These are phyloP conservation scores for Aspergillus sp. DNA, from an alignment of 2,329 filamentous ascomycete genomes.

Conservation along the genomic window DNA sequence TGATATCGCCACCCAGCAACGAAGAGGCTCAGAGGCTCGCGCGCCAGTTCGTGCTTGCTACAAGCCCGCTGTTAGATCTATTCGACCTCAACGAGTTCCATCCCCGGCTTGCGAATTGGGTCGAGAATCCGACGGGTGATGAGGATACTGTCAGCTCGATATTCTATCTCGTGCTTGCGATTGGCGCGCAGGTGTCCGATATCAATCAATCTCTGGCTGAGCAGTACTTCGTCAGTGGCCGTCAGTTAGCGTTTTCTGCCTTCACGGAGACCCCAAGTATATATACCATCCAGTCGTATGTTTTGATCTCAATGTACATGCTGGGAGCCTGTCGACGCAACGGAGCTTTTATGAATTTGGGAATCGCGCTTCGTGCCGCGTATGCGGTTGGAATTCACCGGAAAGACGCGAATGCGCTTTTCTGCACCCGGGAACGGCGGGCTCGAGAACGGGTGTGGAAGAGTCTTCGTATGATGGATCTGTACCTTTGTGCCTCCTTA, in stretches of 20 bases:
- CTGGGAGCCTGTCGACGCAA: slow-evolving; percentile 55
- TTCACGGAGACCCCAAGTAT: slow-evolving; percentile 54
- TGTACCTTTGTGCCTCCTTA: slow-evolving; percentile 54
- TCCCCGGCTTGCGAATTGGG: slow-evolving; percentile 42
- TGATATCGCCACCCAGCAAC: slow-evolving; percentile 34
- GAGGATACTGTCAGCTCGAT: slow-evolving; percentile 50
- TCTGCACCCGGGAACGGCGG: slow-evolving; percentile 44
- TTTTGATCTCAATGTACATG: slow-evolving; percentile 56
- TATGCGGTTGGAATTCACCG: slow-evolving; percentile 57
- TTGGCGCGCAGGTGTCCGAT: slow-evolving; percentile 49
- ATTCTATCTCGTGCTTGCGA: slow-evolving; percentile 55
- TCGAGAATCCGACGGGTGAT: slow-evolving; percentile 38
- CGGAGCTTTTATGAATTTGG: slow-evolving; percentile 55
- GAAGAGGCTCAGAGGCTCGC: slow-evolving; percentile 46
- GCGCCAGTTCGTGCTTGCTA: slow-evolving; percentile 49
- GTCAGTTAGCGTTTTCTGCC: slow-evolving; percentile 48
- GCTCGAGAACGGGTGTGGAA: slow-evolving; percentile 56
- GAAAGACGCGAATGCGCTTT: slow-evolving; percentile 55
- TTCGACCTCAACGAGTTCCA: slow-evolving; percentile 51
- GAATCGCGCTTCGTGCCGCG: slow-evolving; percentile 54
- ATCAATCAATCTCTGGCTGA: slow-evolving; percentile 47
- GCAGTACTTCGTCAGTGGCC: slow-evolving; percentile 51
- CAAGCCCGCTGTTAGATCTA: slow-evolving; percentile 52
- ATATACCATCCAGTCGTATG: slow-evolving; percentile 54
- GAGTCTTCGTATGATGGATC: slow-evolving; percentile 54